These are phyloP conservation scores for Leishmania mexicana DNA, from an alignment of 208 protist genomes.

Conservation along the genomic window DNA sequence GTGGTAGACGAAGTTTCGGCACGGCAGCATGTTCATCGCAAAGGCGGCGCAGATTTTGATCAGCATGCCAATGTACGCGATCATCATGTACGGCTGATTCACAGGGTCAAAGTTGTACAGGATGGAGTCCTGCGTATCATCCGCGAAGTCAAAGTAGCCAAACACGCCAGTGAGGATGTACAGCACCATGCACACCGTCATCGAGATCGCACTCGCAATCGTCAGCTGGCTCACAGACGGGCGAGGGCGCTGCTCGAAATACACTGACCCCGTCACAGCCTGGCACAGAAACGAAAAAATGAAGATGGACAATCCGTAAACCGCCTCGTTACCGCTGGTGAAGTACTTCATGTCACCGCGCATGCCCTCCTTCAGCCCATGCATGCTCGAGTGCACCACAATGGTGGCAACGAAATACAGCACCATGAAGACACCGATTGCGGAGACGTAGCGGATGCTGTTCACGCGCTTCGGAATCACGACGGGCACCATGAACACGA, in stretches of 20 bases:
- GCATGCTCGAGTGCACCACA: slow-evolving; percentile 51
- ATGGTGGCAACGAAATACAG: slow-evolving; percentile 69
- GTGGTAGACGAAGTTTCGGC: slow-evolving; percentile 67
- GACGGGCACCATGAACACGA: slow-evolving; percentile 66
- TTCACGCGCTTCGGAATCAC: slow-evolving; percentile 77
- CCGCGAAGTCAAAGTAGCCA: slow-evolving; percentile 82
- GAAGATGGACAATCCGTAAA: slow-evolving; percentile 72
- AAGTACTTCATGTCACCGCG: slow-evolving; percentile 43
- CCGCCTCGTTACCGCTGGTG: slow-evolving; percentile 49
- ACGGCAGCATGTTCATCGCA: slow-evolving; percentile 67
- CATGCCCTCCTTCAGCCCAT: slow-evolving; percentile 45
- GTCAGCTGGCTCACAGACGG: slow-evolving; percentile 53
- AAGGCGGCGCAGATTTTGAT: slow-evolving; percentile 68
- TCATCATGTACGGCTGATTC: slow-evolving; percentile 60
- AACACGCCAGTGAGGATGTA: slow-evolving; percentile 76
- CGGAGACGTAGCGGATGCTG: slow-evolving; percentile 78
- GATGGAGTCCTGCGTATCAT: slow-evolving; percentile 40
- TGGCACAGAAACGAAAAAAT: slow-evolving; percentile 82
- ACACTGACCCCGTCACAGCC: slow-evolving; percentile 40
- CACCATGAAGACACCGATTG: slow-evolving; percentile 67
- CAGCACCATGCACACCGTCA: slow-evolving; percentile 63
- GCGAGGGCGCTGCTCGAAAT: slow-evolving; percentile 50
- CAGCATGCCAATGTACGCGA: slow-evolving; percentile 72
- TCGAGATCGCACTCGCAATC: slow-evolving; percentile 39
- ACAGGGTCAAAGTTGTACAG: slow-evolving; percentile 66